Percentiles rank a stretch among this genome's conserved stretches.
phyloP scores from a whole-genome alignment of 176 grass and related monocot genomes.

The barley (Hordeum vulgare) region MorexV3_pseudomolecules_assembly NC_058524.1:445382252-445382751 shows the following conservation, averaged over 20 bases:
- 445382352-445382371: neutral
- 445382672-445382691: neutral
- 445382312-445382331: slow-evolving; percentile 43
- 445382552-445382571: neutral
- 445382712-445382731: slow-evolving; percentile 44
- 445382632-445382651: neutral
- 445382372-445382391: neutral
- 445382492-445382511: neutral
- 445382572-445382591: neutral
- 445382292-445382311: slow-evolving; percentile 45
- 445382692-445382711: slow-evolving; percentile 44
- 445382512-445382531: neutral
- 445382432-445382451: neutral
- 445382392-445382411: neutral
- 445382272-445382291: slow-evolving; percentile 39
- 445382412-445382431: neutral
- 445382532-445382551: neutral
- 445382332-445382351: neutral
- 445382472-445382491: neutral
- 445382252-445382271: slow-evolving; percentile 43
- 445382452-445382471: neutral
- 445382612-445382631: neutral
- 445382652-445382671: neutral
- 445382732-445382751: slow-evolving; percentile 54
- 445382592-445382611: neutral